Evolutionary conservation across 2,329 filamentous ascomycete species (phyloP).

Genomic region (Penicillium vulpinum): DNA sequence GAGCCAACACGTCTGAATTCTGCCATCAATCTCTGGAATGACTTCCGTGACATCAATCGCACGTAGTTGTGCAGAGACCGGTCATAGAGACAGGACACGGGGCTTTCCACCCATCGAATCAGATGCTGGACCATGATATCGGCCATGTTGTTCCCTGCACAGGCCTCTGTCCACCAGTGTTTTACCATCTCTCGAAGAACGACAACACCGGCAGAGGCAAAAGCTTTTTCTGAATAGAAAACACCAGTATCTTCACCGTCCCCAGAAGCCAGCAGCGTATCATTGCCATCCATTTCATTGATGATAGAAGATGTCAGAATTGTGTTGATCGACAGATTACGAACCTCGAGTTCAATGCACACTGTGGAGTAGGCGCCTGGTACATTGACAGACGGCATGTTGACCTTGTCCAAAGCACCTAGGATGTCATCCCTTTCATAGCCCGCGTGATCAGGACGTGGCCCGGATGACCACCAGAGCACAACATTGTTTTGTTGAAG

Average conservation of each 20-base stretch:
- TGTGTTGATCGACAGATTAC: slow-evolving; percentile 96
- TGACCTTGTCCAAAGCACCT: slow-evolving; percentile 77
- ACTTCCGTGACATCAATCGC: slow-evolving; percentile 97
- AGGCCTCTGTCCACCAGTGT: slow-evolving; percentile 95
- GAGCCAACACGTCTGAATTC: slow-evolving; percentile 95
- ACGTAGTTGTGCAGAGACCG: slow-evolving; percentile 94
- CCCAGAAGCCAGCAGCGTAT: slow-evolving; percentile 78
- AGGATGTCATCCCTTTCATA: slow-evolving; percentile 91
- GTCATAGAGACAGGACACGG: slow-evolving; percentile 93
- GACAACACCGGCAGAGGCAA: slow-evolving; percentile 84
- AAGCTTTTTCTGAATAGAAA: slow-evolving; percentile 83
- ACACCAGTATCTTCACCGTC: slow-evolving; percentile 66
- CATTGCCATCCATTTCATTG: slow-evolving; percentile 89
- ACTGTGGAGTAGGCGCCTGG: slow-evolving; percentile 93
- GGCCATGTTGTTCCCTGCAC: slow-evolving; percentile 86
- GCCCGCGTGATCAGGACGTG: slow-evolving; percentile 89
- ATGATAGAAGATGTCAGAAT: slow-evolving; percentile 94
- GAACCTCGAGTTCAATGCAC: slow-evolving; percentile 90
- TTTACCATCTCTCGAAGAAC: slow-evolving; percentile 98
- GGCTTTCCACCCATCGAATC: slow-evolving; percentile 94
- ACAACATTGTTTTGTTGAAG: slow-evolving; percentile 90
- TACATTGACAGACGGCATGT: slow-evolving; percentile 91
- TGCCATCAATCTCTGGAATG: slow-evolving; percentile 93
- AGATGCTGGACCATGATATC: slow-evolving; percentile 97
- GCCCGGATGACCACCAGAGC: slow-evolving; percentile 90